Conservation (phyloP, 164 flowering plant species). For the Malania oleifera region DNA sequence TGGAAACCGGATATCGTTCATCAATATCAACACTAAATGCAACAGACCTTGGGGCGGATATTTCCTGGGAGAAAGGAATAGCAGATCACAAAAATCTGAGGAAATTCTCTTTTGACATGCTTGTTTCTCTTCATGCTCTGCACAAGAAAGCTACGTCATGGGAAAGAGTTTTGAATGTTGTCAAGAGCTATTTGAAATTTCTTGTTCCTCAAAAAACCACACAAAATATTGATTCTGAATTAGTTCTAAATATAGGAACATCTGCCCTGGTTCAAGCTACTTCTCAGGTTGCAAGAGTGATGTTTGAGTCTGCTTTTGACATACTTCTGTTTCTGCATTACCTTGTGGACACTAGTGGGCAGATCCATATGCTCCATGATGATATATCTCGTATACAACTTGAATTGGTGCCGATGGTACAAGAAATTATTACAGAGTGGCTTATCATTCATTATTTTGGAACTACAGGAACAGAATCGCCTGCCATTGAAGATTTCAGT, state of each 20-base stretch:
- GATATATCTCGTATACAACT: conserved; percentile 64
- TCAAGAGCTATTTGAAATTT: conserved; percentile 59
- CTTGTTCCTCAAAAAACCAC: conserved; percentile 56
- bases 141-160: conserved; percentile 56
- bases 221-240: conserved; percentile 29
- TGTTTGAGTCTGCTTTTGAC: conserved; percentile 77
- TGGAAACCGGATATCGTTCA: conserved; percentile 62
- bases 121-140: conserved; percentile 56
- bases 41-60: conserved; percentile 54
- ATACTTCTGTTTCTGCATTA: conserved; percentile 66
- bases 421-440: conserved; percentile 74
- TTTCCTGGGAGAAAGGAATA: conserved; percentile 53
- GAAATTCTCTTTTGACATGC: conserved; percentile 70
- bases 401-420: conserved; percentile 75
- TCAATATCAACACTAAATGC: conserved; percentile 27
- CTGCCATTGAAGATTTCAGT: conserved; percentile 78
- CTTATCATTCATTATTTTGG: conserved; percentile 61
- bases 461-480: conserved; percentile 63
- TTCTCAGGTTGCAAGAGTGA: conserved; percentile 72
- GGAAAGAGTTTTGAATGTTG: conserved; percentile 56
- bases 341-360: conserved; percentile 57
- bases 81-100: conserved; percentile 63
- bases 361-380: conserved; percentile 58
- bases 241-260: conserved; percentile 26
- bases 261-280: conserved; percentile 61